A percentile compares a stretch with the other conserved stretches of the same genome.
Evolutionary conservation across 1,284 basidiomycete genomes (phyloP).

Genomic region (Pterulicium gracile): DNA sequence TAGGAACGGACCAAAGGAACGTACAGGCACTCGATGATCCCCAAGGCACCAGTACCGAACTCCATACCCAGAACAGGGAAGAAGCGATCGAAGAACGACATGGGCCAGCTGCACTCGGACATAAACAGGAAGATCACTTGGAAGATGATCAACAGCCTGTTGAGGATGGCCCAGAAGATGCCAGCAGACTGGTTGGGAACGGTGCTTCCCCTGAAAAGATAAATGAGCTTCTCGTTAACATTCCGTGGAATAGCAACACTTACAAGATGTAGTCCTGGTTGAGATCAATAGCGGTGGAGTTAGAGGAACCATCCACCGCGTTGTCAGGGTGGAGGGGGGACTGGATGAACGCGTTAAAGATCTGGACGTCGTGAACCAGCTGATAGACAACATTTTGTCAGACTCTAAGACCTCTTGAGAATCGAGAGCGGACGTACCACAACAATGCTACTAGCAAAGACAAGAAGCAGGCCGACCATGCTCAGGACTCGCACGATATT

Average conservation of each 20-base stretch:
- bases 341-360: slow-evolving; percentile 54
- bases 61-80: slow-evolving; percentile 75
- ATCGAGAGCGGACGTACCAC: slow-evolving; percentile 26
- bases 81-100: slow-evolving; percentile 66
- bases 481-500: slow-evolving; percentile 72
- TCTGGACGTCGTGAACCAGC: slow-evolving; percentile 67
- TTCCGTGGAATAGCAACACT: slow-evolving; percentile 16
- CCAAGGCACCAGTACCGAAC: slow-evolving; percentile 79
- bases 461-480: slow-evolving; percentile 67
- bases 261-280: slow-evolving; percentile 75
- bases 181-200: slow-evolving; percentile 87
- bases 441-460: slow-evolving; percentile 75
- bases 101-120: slow-evolving; percentile 73
- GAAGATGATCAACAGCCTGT: slow-evolving; percentile 74
- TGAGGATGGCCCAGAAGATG: slow-evolving; percentile 80
- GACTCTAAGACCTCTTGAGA: background rate
- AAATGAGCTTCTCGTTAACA: slow-evolving; percentile 8
- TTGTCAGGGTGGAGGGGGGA: slow-evolving; percentile 6
- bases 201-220: slow-evolving; percentile 48
- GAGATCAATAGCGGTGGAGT: slow-evolving; percentile 10
- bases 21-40: slow-evolving; percentile 73
- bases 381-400: background rate
- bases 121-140: slow-evolving; percentile 70
- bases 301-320: slow-evolving; percentile 9
- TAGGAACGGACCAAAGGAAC: slow-evolving; percentile 17